Base-by-base conservation (phyloP, 257 asterid species). In the Petunia axillaris region DNA sequence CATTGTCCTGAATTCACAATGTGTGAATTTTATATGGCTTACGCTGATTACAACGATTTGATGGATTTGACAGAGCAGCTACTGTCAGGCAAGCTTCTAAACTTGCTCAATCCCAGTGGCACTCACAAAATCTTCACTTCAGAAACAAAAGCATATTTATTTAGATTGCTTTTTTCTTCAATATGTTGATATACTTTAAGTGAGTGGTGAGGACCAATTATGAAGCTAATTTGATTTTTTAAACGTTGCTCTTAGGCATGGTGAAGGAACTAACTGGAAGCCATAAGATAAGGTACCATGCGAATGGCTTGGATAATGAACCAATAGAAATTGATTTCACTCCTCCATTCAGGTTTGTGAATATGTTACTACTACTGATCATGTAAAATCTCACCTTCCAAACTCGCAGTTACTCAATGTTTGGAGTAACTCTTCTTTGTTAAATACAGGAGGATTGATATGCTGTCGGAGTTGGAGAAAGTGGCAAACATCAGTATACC, bases 1-100 rank as follows among this genome's bases (percentile, higher is more conserved):
- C 81, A 77, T 8, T 39, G 43, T 57, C 81, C 81, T 43, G 74
- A 77, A 35, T 77, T 77, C 74, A 60, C 81, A 13, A 77, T 60
- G 59, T 57, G 67, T 59, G 81, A 77, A 43, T 43, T 60, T 44
- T 59, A 77, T 59, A 57, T 57, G 81, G 81, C 81, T 40, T 77
- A 77, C 2, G 81, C 43, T 43, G 44, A 77, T 60, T 77, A 77
- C 71, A 60, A 77, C 0, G 70, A 77, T 7, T 25, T 77, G 55
- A 43, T 60, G 81, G 74, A 57, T 43, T 11, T 77, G 40, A 60
- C 81, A 5, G 70, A 77, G 81, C 16, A 77, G 13, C 81, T 77
- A 76, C 52, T 76, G 15, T 55, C 67, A 55, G 54, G 80, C 4
- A 14, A 76, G 67, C 67, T 38, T 58, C 64, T 14, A 25, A 71